Evolutionary conservation across 106 monocot genomes (phyloP), one percentile per base, ranked within the genome.

Genomic region (Agapanthus africanus): DNA sequence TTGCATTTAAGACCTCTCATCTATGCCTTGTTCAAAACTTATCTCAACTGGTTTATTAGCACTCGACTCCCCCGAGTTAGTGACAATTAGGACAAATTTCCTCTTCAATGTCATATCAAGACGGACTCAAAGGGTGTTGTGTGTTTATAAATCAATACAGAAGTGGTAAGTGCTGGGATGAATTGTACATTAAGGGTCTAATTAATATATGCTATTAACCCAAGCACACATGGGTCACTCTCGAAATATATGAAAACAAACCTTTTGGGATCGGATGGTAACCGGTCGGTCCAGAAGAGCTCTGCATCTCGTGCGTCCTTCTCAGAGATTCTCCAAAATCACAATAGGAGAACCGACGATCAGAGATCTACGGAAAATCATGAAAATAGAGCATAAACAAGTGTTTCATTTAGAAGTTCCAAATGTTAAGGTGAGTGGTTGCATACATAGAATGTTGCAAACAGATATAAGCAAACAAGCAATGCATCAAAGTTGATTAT

Each of bases 181-280:
- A n/a, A n/a, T n/a, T n/a, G n/a, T n/a, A n/a, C n/a, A n/a, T n/a
- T n/a, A n/a, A 41, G 6, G 6, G 13, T 7, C 6, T 41, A 41
- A 41, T 7, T 41, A 41, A 41, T 41, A n/a, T n/a, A 7, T 41
- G 13, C 8, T 13, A 6, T 41, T 41, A n/a, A n/a, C n/a, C 40
- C 6, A 41, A 41, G 13, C 40, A 7, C 40, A n/a, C 2, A 23
- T 47, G 19, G 3, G n/a, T n/a, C n/a, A n/a, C n/a, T n/a, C n/a
- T n/a, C n/a, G n/a, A n/a, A n/a, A n/a, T n/a, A n/a, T n/a, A n/a
- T n/a, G n/a, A 31, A 60, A 5, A 25, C 4, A 32, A 33, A 91
- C 95, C 95, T 97, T 84, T 91, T 91, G 11, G 95, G 95, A 70
- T 97, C 95, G 46, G 91, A 97, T 54, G 95, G 95, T 57, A 91